Evolutionary conservation across 164 flowering plant genomes (phyloP), one percentile per base, ranked within the genome.

Genomic region (Euptelea pleiosperma): DNA sequence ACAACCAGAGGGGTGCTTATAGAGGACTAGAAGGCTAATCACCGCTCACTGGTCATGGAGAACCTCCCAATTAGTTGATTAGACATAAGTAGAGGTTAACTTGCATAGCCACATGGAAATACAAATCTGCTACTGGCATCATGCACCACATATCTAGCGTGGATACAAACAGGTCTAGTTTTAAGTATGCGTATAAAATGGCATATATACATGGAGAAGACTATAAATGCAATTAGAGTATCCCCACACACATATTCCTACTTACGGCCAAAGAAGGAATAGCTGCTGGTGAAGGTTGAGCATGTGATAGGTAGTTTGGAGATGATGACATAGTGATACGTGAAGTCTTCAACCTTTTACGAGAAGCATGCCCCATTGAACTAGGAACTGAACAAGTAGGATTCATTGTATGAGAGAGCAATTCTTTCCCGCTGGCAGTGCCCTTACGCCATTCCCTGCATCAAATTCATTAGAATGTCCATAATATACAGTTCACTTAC

Each of bases 371-470:
- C 30, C 52, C 46, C 9, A 34, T 19, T 46, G 60, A 28, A 44
- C 28, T 39, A 57, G 63, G 56, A 55, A 16, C 35, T 26, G 30
- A 19, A n/a, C n/a, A n/a, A n/a, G n/a, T n/a, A 45, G 48, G 3
- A 8, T 40, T 51, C 55, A 34, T 40, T 21, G 45, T 19, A 44
- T 33, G 34, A 4, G 55, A 44, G 19, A 51, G 29, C 37, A 63
- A 24, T 42, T 57, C 59, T 37, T 53, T 55, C 46, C 60, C 60
- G n/a, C 28, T 10, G 6, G 42, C 45, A 22, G 29, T 37, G 31
- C 59, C 51, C 28, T 64, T 65, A 16, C 66, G 70, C 68, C 63
- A 54, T 51, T 70, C 68, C 77, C 77, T 73, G 63, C 1, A 14
- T 41, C 18, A 53, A 36, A 57, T 39, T 25, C 37, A 42, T 9